Base-by-base conservation (phyloP, 352 stramenopile genomes). In the Phytophthora agathidicida region DNA sequence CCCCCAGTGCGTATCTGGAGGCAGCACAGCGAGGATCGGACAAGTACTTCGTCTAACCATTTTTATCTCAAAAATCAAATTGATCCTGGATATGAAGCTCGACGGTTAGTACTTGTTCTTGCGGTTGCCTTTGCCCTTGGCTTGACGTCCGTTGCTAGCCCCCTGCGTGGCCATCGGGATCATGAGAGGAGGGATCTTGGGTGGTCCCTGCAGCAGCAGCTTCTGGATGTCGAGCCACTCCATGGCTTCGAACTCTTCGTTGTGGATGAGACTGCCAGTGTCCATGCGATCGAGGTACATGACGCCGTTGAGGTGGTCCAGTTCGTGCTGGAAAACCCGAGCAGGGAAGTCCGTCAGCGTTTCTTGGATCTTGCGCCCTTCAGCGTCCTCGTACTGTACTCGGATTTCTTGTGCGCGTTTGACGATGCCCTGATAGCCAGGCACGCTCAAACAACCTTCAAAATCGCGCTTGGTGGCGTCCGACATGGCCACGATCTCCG, bases 401-500 rank as follows among this genome's bases (percentile, higher is more conserved):
- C 75, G 61, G 53, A 94, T 88, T 47, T 89, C 67, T 10, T 75
- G 46, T 3, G 81, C 62, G 5, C 86, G 83, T 43, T 69, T 58
- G 13, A 94, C 78, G 26, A 94, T 79, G 42, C 78, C 86, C 37
- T 88, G 78, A 60, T 94, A 94, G 13, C 83, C 83, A 13, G 86
- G 86, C 20, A 94, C 76, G 60, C 86, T 94, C 54, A 94, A 52
- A 27, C 86, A 94, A 24, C 86, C 86, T 74, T 94, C 86, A 71
- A 93, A 94, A 60, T 94, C 86, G 52, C 86, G 88, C 30, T 68
- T 80, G 43, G 65, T 73, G 8, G 53, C 48, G 13, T 74, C 49
- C 7, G 83, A 92, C 55, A 62, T 75, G 44, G 60, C 49, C 10
- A 88, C 26, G 44, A 94, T 92, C 61, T 89, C 60, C 0, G 83